These are phyloP conservation scores for Lentinus tigrinus DNA, from an alignment of 768 basidiomycete genomes.

Conservation along the genomic window DNA sequence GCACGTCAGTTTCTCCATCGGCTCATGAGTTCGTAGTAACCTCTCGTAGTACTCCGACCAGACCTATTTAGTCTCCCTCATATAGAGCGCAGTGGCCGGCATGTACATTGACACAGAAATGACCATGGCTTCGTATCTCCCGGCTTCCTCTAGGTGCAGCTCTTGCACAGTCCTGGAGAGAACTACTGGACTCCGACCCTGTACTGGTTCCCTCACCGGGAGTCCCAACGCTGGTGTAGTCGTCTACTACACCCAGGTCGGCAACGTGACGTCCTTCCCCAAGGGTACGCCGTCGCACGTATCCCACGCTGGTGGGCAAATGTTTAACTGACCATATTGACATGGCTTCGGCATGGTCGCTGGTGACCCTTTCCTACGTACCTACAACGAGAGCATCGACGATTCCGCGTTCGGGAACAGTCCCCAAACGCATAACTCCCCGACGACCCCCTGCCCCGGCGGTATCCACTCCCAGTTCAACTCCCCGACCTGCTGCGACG, in stretches of 20 bases:
- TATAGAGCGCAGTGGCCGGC: too few species aligned
- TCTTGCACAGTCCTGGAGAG: constrained; percentile 20
- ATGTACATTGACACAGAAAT: too few species aligned
- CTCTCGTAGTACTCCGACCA: too few species aligned
- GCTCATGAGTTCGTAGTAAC: too few species aligned
- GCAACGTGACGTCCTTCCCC: constrained; percentile 13
- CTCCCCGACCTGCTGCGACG: constrained; percentile 39
- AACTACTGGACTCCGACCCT: constrained; percentile 26
- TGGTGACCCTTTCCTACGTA: constrained; percentile 28
- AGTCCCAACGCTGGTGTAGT: constrained; percentile 1
- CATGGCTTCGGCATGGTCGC: constrained; percentile 21
- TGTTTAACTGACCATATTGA: neutral
- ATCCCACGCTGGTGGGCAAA: neutral
- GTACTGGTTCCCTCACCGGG: neutral
- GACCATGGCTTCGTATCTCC: too few species aligned
- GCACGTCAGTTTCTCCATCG: too few species aligned
- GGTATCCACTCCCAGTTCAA: constrained; percentile 24
- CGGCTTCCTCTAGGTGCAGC: constrained; percentile 13
- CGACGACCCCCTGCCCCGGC: constrained; percentile 18
- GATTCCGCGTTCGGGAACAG: constrained; percentile 18
- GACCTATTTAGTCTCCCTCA: too few species aligned
- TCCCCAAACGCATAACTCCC: constrained; percentile 24
- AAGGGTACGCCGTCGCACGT: constrained; percentile 1
- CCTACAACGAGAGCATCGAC: constrained; percentile 17
- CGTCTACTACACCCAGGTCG: constrained; percentile 4